A percentile compares a stretch with the other conserved stretches of the same genome.
Evolutionary conservation across 116 monocot genomes (phyloP).

Genomic region (Trichopus zeylanicus): DNA sequence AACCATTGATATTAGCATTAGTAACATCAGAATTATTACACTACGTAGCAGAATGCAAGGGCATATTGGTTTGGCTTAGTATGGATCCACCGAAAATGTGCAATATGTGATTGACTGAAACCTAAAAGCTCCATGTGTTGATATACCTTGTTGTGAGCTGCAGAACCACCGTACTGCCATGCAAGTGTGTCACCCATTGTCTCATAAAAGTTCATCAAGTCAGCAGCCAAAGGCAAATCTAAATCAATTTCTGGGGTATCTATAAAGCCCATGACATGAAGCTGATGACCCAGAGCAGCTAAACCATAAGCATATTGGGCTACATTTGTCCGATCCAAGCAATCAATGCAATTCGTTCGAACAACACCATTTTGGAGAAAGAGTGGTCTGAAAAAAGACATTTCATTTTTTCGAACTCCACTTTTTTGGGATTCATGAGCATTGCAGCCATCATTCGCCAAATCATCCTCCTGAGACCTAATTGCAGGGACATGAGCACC

Average conservation of each 20-base stretch:
- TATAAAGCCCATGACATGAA: constrained; percentile 55
- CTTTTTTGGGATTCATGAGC: constrained; percentile 2
- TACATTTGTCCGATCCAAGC: constrained; percentile 95
- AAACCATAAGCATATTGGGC: constrained; percentile 94
- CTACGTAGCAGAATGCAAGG: too few species aligned
- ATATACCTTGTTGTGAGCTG: constrained; percentile 98
- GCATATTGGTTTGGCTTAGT: too few species aligned
- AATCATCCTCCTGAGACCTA: constrained; percentile 15
- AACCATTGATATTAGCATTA: too few species aligned
- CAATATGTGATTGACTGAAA: too few species aligned
- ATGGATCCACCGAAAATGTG: too few species aligned
- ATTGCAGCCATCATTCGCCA: constrained; percentile 2
- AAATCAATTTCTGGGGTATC: constrained; percentile 53
- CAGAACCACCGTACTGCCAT: constrained; percentile 89
- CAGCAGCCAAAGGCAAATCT: constrained; percentile 58
- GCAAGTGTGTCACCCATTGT: constrained; percentile 93
- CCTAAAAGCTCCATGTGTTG: too few species aligned
- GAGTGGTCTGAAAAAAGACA: constrained; percentile 16
- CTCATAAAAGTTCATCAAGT: constrained; percentile 77
- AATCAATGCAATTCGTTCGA: constrained; percentile 95
- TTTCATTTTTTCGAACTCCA: constrained; percentile 11
- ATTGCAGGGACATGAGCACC: constrained; percentile 1
- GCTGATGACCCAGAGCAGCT: constrained; percentile 74
- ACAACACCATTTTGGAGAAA: constrained; percentile 68
- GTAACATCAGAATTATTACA: too few species aligned